Evolutionary conservation across 2,329 filamentous ascomycete species (phyloP).

Genomic region (Cordyceps cicadae): DNA sequence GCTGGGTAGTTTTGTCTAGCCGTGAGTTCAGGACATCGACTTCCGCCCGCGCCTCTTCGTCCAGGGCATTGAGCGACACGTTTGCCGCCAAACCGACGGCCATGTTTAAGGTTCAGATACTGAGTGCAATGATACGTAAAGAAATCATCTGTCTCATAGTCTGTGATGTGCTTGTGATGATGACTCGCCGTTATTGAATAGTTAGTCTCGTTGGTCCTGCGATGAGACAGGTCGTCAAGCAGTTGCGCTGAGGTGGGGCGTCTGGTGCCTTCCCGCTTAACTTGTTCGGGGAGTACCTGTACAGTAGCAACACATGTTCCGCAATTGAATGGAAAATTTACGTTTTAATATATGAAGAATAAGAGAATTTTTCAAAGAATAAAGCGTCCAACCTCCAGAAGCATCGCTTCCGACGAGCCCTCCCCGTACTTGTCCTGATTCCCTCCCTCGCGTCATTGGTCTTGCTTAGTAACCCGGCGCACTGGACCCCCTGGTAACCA

Average conservation of each 20-base stretch:
- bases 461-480: slow-evolving; percentile 4
- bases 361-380: background rate
- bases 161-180: background rate
- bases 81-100: slow-evolving; percentile 38
- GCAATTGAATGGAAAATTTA: no score
- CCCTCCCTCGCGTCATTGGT: background rate
- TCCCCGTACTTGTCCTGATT: background rate
- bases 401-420: no score
- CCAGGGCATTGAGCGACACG: slow-evolving; percentile 41
- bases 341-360: background rate
- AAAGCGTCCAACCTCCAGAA: no score
- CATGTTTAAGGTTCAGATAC: slow-evolving; percentile 28
- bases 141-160: background rate
- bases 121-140: background rate
- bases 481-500: slow-evolving; percentile 10
- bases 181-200: background rate
- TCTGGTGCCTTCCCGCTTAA: no score
- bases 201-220: background rate
- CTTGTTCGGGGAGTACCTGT: no score
- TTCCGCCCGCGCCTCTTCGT: slow-evolving; percentile 61
- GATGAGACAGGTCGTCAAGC: background rate
- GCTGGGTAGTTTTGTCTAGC: slow-evolving; percentile 82
- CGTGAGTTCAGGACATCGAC: slow-evolving; percentile 63
- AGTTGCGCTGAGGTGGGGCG: no score
- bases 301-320: no score